Conservation (phyloP, 495 filamentous ascomycete species). For the Lasiosphaeria ovina region DNA sequence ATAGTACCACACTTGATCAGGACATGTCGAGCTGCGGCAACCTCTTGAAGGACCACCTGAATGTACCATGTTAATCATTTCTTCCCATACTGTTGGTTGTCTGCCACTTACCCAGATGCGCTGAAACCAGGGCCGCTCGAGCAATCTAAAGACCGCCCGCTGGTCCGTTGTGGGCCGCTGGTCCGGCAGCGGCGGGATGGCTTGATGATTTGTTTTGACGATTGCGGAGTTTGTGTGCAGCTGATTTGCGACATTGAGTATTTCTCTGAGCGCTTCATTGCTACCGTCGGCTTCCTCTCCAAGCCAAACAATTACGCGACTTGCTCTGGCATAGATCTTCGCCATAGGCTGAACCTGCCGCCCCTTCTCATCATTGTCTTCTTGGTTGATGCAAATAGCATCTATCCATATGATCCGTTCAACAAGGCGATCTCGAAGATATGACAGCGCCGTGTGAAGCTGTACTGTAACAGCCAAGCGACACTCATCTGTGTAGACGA, state of each 20-base stretch:
- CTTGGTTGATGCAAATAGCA: constrained; percentile 28
- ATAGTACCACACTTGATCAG: constrained; percentile 7
- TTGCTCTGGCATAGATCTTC: constrained; percentile 37
- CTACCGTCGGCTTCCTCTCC: constrained; percentile 27
- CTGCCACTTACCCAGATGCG: constrained; percentile 13
- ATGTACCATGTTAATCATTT: not conserved
- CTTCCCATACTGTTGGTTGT: too few relatives aligned
- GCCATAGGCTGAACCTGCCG: constrained; percentile 28
- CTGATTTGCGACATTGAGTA: too few relatives aligned
- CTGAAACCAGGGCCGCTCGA: constrained; percentile 5
- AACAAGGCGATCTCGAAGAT: not conserved
- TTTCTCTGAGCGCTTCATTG: constrained; percentile 21
- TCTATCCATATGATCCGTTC: not conserved
- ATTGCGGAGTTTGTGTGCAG: too few relatives aligned
- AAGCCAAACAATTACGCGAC: constrained; percentile 39
- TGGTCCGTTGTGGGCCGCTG: not conserved
- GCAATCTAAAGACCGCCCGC: not conserved
- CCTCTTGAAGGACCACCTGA: constrained; percentile 10
- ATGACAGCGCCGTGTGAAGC: not conserved
- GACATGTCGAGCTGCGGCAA: constrained; percentile 13
- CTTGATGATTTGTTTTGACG: too few relatives aligned
- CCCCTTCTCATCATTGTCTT: constrained; percentile 12
- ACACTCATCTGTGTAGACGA: not conserved
- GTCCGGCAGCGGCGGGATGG: not conserved
- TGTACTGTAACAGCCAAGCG: not conserved